Evolutionary conservation across 305 asterid species (phyloP).

Genomic region (Rubia peregrina): DNA sequence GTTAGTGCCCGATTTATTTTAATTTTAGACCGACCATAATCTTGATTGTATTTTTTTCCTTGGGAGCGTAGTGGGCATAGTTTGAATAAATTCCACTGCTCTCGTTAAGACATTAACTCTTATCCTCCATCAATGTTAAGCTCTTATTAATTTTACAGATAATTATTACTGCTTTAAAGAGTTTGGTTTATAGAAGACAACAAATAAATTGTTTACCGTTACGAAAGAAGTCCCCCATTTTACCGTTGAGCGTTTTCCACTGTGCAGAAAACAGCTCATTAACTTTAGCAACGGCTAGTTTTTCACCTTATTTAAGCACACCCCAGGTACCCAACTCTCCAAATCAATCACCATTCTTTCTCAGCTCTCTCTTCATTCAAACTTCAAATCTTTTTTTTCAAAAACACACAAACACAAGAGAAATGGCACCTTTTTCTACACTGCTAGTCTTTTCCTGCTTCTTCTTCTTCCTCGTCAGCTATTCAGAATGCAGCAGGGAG

Average conservation of each 20-base stretch:
- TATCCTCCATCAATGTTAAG: no score
- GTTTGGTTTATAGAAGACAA: neutral
- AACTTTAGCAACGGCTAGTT: neutral
- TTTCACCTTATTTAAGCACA: neutral
- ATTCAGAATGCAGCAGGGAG: constrained; percentile 43
- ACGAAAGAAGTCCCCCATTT: neutral
- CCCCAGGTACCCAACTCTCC: neutral
- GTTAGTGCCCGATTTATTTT: no score
- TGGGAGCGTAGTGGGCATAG: no score
- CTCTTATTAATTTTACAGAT: neutral
- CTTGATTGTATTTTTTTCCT: no score
- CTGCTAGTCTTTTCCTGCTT: constrained; percentile 19
- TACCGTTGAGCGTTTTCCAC: neutral
- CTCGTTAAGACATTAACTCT: no score
- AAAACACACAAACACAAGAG: no score
- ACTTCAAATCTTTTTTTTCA: no score
- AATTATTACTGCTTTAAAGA: neutral
- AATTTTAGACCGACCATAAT: no score
- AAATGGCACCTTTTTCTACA: constrained; percentile 35
- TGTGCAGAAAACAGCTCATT: neutral
- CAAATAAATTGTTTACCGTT: neutral
- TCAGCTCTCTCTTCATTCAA: neutral
- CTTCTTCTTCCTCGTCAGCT: constrained; percentile 22
- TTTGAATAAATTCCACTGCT: no score
- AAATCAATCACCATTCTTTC: neutral